Evolutionary conservation across 306 rosid genomes (phyloP).

Genomic region (Canavalia ensiformis): DNA sequence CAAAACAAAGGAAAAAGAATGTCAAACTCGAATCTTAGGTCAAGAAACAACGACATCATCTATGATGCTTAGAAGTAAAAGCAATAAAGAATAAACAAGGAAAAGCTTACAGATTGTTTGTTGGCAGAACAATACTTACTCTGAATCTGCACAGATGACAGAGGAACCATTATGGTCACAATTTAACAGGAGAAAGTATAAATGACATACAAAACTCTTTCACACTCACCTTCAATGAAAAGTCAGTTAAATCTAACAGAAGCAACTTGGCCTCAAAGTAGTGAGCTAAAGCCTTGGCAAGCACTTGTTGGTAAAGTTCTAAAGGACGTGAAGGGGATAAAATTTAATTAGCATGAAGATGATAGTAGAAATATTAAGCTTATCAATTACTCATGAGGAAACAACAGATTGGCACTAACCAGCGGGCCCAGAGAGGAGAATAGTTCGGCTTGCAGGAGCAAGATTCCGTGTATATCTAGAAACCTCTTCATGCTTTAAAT

Average conservation of each 20-base stretch:
- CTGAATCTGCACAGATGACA: conserved; percentile 67
- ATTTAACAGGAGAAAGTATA: neutral
- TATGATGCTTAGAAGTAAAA: neutral
- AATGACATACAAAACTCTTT: conserved; percentile 8
- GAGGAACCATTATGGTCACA: conserved; percentile 27
- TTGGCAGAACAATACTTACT: conserved; percentile 71
- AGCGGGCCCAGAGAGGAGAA: conserved; percentile 92
- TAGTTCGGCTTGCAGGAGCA: conserved; percentile 93
- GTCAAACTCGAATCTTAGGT: conserved; percentile 8
- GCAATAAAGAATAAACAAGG: conserved; percentile 16
- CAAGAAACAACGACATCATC: conserved; percentile 12
- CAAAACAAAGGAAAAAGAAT: conserved; percentile 25
- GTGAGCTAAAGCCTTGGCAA: conserved; percentile 96
- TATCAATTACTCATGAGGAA: conserved; percentile 4
- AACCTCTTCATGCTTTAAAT: conserved; percentile 84
- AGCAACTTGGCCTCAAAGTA: conserved; percentile 86
- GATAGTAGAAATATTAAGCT: conserved; percentile 30
- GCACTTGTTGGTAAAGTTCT: conserved; percentile 94
- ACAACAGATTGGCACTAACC: conserved; percentile 57
- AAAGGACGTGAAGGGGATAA: conserved; percentile 32
- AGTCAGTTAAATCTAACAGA: conserved; percentile 82
- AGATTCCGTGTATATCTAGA: conserved; percentile 81
- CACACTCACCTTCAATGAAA: conserved; percentile 73
- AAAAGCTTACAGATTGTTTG: conserved; percentile 68
- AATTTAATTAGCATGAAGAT: conserved; percentile 10